phyloP scores from a whole-genome alignment of 1,284 basidiomycete genomes.

The Naganishia sp. region DNA sequence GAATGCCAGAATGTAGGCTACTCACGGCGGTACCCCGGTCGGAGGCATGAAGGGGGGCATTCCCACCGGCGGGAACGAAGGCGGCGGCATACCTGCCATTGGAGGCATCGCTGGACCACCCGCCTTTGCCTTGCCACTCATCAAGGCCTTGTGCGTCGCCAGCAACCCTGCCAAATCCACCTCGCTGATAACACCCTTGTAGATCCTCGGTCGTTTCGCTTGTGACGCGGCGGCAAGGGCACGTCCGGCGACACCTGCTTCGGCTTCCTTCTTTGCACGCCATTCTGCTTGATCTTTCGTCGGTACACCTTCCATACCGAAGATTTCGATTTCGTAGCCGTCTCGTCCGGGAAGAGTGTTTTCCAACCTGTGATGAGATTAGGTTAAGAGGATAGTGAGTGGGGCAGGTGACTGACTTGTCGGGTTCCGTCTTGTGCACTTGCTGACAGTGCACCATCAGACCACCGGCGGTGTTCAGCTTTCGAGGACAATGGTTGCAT shows the following conservation, averaged over 20 bases:
- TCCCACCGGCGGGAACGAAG: constrained; percentile 45
- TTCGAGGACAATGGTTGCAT: constrained; percentile 90
- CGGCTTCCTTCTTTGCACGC: constrained; percentile 88
- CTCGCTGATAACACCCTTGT: constrained; percentile 76
- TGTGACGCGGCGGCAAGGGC: constrained; percentile 60
- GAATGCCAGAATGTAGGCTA: not conserved
- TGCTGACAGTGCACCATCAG: constrained; percentile 98
- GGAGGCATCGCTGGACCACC: constrained; percentile 52
- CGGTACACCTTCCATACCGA: constrained; percentile 98
- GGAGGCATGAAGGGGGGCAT: constrained; percentile 44
- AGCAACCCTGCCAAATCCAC: constrained; percentile 83
- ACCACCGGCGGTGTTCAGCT: constrained; percentile 95
- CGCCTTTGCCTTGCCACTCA: constrained; percentile 66
- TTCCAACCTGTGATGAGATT: constrained; percentile 68
- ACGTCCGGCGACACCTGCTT: constrained; percentile 78
- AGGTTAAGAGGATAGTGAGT: constrained; percentile 57
- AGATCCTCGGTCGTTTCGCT: constrained; percentile 74
- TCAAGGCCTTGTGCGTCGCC: constrained; percentile 85
- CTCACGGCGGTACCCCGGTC: constrained; percentile 25
- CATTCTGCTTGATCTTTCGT: constrained; percentile 92
- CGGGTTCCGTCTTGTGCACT: constrained; percentile 95
- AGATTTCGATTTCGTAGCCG: constrained; percentile 98
- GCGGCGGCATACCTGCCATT: constrained; percentile 45
- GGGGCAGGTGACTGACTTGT: constrained; percentile 66
- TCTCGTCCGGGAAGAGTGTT: constrained; percentile 95